These are phyloP conservation scores for Xerocomus nothofagi DNA, from an alignment of 1,284 basidiomycete species.

Conservation along the genomic window DNA sequence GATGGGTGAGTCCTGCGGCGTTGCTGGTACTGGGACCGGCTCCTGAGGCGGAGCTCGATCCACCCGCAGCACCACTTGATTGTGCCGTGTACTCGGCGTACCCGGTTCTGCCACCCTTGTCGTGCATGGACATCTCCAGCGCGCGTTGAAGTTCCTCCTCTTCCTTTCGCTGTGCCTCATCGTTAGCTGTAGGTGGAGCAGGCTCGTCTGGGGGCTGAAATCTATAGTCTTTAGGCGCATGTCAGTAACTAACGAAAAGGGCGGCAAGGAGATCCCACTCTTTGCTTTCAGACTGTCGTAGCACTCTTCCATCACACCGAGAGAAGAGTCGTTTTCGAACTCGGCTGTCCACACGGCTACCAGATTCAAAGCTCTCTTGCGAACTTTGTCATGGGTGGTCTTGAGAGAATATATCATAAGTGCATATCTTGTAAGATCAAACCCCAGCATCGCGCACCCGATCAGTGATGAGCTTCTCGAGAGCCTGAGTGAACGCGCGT, in stretches of 20 bases:
- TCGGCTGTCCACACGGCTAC: slow-evolving; percentile 87
- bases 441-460: slow-evolving; percentile 48
- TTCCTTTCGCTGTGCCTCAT: slow-evolving; percentile 79
- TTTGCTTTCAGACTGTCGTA: slow-evolving; percentile 82
- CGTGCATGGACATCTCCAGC: slow-evolving; percentile 85
- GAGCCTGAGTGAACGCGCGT: slow-evolving; percentile 85
- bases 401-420: slow-evolving; percentile 33
- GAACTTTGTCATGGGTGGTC: slow-evolving; percentile 90
- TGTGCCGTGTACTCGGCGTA: slow-evolving; percentile 46
- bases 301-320: slow-evolving; percentile 91
- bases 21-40: slow-evolving; percentile 13
- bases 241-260: slow-evolving; percentile 5
- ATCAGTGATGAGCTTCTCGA: slow-evolving; percentile 87
- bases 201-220: slow-evolving; percentile 68
- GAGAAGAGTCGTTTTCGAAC: slow-evolving; percentile 76
- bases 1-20: slow-evolving; percentile 34
- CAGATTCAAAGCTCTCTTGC: slow-evolving; percentile 69
- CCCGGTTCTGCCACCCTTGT: slow-evolving; percentile 74
- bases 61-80: slow-evolving; percentile 46
- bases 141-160: slow-evolving; percentile 93
- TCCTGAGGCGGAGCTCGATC: slow-evolving; percentile 30
- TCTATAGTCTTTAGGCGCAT: slow-evolving; percentile 55
- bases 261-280: slow-evolving; percentile 46
- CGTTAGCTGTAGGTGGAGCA: slow-evolving; percentile 69
- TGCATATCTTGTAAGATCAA: background rate